These are phyloP conservation scores for Penicillium sp. DNA, from an alignment of 2,329 filamentous ascomycete species.

Conservation along the genomic window DNA sequence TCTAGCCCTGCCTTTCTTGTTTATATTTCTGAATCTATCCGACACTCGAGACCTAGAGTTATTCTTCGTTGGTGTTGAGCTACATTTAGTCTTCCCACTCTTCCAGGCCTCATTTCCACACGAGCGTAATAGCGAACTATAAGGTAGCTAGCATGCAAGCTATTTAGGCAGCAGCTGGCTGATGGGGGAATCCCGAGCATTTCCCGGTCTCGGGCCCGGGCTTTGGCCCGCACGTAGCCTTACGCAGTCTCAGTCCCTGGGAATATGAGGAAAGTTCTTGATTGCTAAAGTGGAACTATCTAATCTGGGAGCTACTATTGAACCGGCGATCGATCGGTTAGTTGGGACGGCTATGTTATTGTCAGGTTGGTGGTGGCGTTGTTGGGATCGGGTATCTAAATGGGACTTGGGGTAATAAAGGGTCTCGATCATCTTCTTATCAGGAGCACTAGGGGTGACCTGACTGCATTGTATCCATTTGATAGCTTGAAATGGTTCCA, in stretches of 20 bases:
- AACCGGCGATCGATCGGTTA: background rate
- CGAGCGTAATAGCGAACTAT: background rate
- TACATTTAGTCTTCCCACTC: background rate
- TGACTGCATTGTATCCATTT: background rate
- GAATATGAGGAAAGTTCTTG: background rate
- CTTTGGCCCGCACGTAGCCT: no score
- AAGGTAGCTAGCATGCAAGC: background rate
- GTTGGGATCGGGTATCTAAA: background rate
- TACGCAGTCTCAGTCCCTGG: no score
- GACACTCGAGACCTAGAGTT: background rate
- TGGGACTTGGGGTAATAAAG: background rate
- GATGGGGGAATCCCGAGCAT: background rate
- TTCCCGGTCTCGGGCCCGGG: background rate
- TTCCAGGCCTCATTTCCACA: background rate
- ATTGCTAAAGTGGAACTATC: background rate
- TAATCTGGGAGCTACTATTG: background rate
- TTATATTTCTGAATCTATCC: constrained; percentile 13
- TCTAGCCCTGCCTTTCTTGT: constrained; percentile 15
- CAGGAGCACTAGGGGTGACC: background rate
- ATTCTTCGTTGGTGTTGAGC: background rate
- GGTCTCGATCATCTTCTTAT: background rate
- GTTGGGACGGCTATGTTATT: background rate
- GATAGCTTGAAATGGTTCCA: background rate
- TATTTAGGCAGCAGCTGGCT: background rate
- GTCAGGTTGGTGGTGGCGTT: background rate